Conservation (phyloP, 306 rosid species). For the Calophaca sinica region DNA sequence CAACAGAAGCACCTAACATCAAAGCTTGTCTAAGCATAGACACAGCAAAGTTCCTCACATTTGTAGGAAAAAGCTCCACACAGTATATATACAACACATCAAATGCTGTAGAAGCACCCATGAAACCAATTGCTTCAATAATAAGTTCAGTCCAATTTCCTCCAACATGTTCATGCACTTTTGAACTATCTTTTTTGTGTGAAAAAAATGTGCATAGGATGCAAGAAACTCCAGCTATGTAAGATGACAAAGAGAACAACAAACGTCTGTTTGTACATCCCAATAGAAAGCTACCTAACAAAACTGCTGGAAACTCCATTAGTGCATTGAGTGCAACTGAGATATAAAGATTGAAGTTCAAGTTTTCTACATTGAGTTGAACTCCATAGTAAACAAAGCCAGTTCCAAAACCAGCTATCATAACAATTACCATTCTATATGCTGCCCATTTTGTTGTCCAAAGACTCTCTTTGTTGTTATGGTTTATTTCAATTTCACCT, state of each 20-base stretch:
- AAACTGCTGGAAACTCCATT: conserved; percentile 44
- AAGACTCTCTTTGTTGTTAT: no score
- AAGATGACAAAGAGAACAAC: conserved; percentile 39
- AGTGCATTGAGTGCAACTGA: conserved; percentile 43
- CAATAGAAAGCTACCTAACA: conserved; percentile 37
- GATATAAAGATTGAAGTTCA: conserved; percentile 42
- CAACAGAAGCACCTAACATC: conserved; percentile 36
- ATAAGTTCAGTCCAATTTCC: conserved; percentile 38
- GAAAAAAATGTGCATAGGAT: conserved; percentile 27
- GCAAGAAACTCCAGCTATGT: conserved; percentile 38
- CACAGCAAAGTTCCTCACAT: conserved; percentile 46
- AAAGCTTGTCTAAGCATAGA: no score
- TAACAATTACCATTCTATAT: no score
- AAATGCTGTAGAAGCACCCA: conserved; percentile 49
- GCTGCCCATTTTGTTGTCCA: no score
- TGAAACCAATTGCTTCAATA: conserved; percentile 44
- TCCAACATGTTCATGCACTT: neutral
- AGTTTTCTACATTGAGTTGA: conserved; percentile 49
- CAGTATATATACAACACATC: conserved; percentile 47
- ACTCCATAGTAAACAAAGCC: conserved; percentile 56
- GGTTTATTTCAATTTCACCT: no score
- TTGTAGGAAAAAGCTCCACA: conserved; percentile 50
- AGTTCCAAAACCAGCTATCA: conserved; percentile 50
- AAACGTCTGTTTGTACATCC: conserved; percentile 35
- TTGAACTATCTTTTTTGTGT: neutral